These are phyloP conservation scores for Acacia crassicarpa DNA, from an alignment of 306 rosid genomes.

Conservation along the genomic window DNA sequence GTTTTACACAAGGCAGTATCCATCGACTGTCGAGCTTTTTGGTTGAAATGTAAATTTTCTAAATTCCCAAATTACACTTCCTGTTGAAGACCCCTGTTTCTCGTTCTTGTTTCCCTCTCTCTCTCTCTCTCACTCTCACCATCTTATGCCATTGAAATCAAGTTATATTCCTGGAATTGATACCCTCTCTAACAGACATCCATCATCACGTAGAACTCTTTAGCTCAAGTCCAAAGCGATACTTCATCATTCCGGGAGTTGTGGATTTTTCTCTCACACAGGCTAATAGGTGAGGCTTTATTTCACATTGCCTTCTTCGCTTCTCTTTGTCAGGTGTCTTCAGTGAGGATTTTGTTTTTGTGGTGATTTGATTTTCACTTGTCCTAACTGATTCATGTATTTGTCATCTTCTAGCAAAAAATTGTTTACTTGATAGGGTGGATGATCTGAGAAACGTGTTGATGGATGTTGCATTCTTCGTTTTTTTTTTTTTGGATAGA, in stretches of 20 bases:
- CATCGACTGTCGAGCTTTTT: slow-evolving; percentile 28
- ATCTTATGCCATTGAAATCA: too few species aligned
- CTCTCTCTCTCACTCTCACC: not conserved
- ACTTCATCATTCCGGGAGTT: slow-evolving; percentile 20
- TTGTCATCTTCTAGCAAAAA: not conserved
- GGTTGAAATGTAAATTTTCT: slow-evolving; percentile 18
- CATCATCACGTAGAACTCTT: too few species aligned
- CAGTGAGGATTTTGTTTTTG: slow-evolving; percentile 2
- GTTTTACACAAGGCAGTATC: not conserved
- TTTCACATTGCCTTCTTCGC: slow-evolving; percentile 4
- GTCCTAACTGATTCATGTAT: not conserved
- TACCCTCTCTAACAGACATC: too few species aligned
- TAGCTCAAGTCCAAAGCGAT: slow-evolving; percentile 17
- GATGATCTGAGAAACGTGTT: slow-evolving; percentile 23
- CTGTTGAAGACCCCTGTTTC: slow-evolving; percentile 24
- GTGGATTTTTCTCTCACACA: slow-evolving; percentile 8
- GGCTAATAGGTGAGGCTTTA: slow-evolving; percentile 27
- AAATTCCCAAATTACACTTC: slow-evolving; percentile 40
- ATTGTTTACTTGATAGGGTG: slow-evolving; percentile 1
- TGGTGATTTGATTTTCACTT: slow-evolving; percentile 5
- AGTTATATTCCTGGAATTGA: too few species aligned
- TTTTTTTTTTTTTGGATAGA: too few species aligned
- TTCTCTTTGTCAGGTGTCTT: not conserved
- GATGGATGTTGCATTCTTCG: slow-evolving; percentile 31
- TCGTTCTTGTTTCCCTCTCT: slow-evolving; percentile 46